Base-by-base conservation (phyloP, 2,329 filamentous ascomycete species). In the Allantophomopsis lycopodina region DNA sequence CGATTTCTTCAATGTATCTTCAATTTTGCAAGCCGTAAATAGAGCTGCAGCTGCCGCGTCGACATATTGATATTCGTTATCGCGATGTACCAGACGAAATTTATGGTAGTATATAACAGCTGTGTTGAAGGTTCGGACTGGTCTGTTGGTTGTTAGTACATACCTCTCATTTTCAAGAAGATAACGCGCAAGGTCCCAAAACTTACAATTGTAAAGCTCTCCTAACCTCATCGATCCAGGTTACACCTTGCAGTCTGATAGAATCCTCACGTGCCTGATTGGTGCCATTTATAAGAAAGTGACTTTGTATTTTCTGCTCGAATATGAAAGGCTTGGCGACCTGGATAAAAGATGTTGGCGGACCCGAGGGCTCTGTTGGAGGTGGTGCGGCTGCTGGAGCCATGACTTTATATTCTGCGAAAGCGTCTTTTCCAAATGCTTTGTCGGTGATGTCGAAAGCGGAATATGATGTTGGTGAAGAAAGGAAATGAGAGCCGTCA, bases 1-100 rank as follows among this genome's bases (percentile, higher is more conserved):
- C 3, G 86, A 94, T 65, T 96, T 96, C 63, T 98, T 98, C 48
- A 95, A 73, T 0, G 91, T 98, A 59, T 98, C 91, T 60, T 98
- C 91, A 35, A 93, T 87, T 64, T 98, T 98, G 68, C 89, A 96
- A 2, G 88, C 88, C 2, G 88, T 83, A 54, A 96, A 89, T 7
- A 98, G 66, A 17, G 86, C 82, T 1, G 91, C 86, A 6, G 91
- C 75, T 0, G 89, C 86, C 2, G 86, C 88, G 56, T 96, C 89
- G 58, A 85, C 61, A 47, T 79, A 87, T 57, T 83, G 83, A 60
- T 94, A 94, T 53, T 94, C 87, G 47, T 68, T 76, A 49, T 88
- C 85, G n/a, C 79, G 73, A 53, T 94, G 87, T 35, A 81, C 75
- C 39, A 96, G 71, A 23, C 89, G 79, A 57, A 95, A 95, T 50